Percentiles rank a stretch among this genome's conserved stretches.
Evolutionary conservation across 768 basidiomycete genomes (phyloP).

Genomic region (Boletus tomentosulus): DNA sequence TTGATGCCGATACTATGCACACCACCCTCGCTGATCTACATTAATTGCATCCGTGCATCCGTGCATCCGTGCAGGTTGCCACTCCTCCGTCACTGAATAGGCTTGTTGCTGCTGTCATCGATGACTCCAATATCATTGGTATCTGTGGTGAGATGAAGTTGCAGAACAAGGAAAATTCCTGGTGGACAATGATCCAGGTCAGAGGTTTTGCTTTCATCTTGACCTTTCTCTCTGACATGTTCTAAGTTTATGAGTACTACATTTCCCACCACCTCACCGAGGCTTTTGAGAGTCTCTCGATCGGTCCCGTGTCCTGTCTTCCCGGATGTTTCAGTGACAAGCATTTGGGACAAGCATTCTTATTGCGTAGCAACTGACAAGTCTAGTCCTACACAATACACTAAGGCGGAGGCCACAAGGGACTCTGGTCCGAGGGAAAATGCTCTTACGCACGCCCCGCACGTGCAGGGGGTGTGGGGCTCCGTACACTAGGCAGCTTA

Average conservation of each 20-base stretch:
- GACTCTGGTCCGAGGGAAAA: no score
- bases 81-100: slow-evolving; percentile 89
- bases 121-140: slow-evolving; percentile 87
- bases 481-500: no score
- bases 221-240: no score
- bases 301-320: slow-evolving; percentile 92
- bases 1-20: slow-evolving; percentile 67
- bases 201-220: no score
- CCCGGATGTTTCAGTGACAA: slow-evolving; percentile 76
- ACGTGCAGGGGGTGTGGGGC: no score
- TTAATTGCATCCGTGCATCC: no score
- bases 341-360: no score
- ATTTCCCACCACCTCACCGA: slow-evolving; percentile 92
- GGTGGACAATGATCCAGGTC: slow-evolving; percentile 99
- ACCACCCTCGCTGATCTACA: no score
- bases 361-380: no score
- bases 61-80: slow-evolving; percentile 55
- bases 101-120: slow-evolving; percentile 79
- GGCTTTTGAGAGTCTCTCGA: slow-evolving; percentile 80
- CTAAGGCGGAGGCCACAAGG: no score
- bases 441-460: no score
- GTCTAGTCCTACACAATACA: no score
- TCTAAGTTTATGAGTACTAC: slow-evolving; percentile 74
- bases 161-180: slow-evolving; percentile 86
- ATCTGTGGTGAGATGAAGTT: slow-evolving; percentile 95